These are phyloP conservation scores for Lentinus tigrinus DNA, from an alignment of 768 basidiomycete genomes.

Conservation along the genomic window DNA sequence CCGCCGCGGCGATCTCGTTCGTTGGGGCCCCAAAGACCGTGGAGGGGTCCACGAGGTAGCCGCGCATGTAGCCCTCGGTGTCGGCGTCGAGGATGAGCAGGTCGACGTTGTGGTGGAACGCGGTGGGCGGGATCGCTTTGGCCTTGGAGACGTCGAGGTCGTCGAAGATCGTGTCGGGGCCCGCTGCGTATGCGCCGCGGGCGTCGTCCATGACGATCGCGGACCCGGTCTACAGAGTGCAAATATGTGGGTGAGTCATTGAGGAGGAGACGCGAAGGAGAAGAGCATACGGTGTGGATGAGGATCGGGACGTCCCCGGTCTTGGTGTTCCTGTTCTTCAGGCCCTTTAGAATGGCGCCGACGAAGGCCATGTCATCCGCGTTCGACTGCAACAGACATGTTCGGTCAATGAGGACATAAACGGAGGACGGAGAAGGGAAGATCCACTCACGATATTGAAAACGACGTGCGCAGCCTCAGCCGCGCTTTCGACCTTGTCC, in stretches of 20 bases:
- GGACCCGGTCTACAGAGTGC: constrained; percentile 17
- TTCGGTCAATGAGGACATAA: not conserved
- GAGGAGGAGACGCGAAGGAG: not conserved
- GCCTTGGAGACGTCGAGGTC: constrained; percentile 48
- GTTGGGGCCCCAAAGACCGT: constrained; percentile 42
- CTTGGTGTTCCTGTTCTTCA: constrained; percentile 45
- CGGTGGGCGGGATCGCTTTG: constrained; percentile 43
- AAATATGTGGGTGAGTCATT: not conserved
- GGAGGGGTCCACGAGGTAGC: constrained; percentile 52
- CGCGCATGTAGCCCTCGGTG: constrained; percentile 48
- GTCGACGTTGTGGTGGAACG: constrained; percentile 52
- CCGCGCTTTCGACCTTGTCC: constrained; percentile 34
- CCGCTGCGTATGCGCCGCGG: constrained; percentile 33
- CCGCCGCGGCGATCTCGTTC: constrained; percentile 46
- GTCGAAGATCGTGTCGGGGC: constrained; percentile 42
- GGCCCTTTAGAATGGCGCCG: constrained; percentile 48
- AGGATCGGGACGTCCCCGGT: constrained; percentile 46
- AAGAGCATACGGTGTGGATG: constrained; percentile 54
- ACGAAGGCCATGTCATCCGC: constrained; percentile 46
- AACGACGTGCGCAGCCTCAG: constrained; percentile 42
- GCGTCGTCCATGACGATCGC: constrained; percentile 47
- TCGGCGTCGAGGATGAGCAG: constrained; percentile 46
- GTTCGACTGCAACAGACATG: constrained; percentile 37
- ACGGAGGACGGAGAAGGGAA: not conserved
- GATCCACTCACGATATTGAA: not conserved